These are phyloP conservation scores for Vaccinium corymbosum DNA, from an alignment of 148 eudicot species.

Conservation along the genomic window DNA sequence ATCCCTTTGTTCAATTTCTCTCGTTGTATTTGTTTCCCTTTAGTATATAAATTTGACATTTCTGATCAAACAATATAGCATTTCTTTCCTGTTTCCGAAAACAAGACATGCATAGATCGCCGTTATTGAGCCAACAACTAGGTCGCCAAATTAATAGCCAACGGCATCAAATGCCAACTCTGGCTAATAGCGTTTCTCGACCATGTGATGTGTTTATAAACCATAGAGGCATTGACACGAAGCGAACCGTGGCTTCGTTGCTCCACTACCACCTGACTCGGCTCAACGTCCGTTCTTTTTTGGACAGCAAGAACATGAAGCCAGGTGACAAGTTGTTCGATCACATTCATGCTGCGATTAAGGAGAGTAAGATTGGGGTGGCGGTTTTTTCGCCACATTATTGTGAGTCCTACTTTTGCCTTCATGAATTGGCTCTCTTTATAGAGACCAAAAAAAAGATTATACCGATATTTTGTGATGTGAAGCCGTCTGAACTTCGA, in stretches of 20 bases:
- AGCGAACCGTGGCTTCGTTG: conserved; percentile 25
- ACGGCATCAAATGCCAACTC: not conserved
- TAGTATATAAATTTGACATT: not conserved
- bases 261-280: conserved; percentile 18
- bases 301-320: conserved; percentile 31
- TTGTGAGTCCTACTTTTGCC: conserved; percentile 26
- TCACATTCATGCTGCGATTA: conserved; percentile 16
- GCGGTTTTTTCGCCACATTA: conserved; percentile 24
- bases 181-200: not conserved
- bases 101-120: conserved; percentile 16
- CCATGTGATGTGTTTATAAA: conserved; percentile 24
- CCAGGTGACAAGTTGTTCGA: conserved; percentile 29
- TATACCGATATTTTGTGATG: conserved; percentile 27
- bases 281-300: conserved; percentile 16
- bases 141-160: conserved; percentile 13
- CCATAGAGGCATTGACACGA: conserved; percentile 25
- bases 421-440: conserved; percentile 24
- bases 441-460: conserved; percentile 28
- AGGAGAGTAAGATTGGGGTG: conserved; percentile 19
- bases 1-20: not conserved
- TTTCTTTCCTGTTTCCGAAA: too few species aligned
- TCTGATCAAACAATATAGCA: not conserved
- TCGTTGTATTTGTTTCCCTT: not conserved
- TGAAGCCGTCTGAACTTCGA: conserved; percentile 23
- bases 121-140: conserved; percentile 10